Evolutionary conservation across 441 rosid genomes (phyloP).

Genomic region (Adansonia gregorii): DNA sequence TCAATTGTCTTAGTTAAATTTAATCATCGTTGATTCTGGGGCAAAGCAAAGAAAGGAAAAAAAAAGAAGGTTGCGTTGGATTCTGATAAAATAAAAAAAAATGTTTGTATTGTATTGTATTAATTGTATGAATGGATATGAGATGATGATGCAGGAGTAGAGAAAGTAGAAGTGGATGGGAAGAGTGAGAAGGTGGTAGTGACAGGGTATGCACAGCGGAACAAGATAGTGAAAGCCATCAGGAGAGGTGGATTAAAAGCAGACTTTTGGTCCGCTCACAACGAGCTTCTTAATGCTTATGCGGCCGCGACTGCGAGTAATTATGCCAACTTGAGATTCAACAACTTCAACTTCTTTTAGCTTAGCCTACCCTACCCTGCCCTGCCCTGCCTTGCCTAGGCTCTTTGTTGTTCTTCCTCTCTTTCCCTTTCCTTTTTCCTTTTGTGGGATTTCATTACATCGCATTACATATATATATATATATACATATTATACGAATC

Average conservation of each 20-base stretch:
- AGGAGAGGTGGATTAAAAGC: constrained; percentile 55
- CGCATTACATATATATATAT: too few species aligned
- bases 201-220: constrained; percentile 48
- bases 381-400: too few species aligned
- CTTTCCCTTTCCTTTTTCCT: not conserved
- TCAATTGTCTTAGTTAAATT: too few species aligned
- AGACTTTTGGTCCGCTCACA: constrained; percentile 53
- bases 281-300: constrained; percentile 51
- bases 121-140: too few species aligned
- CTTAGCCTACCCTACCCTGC: too few species aligned
- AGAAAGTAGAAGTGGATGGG: constrained; percentile 59
- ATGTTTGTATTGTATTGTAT: too few species aligned
- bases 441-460: not conserved
- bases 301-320: constrained; percentile 32
- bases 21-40: not conserved
- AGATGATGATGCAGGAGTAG: constrained; percentile 41
- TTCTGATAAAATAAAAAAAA: not conserved
- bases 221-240: constrained; percentile 50
- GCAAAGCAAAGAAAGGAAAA: not conserved
- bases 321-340: constrained; percentile 44
- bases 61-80: not conserved
- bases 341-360: constrained; percentile 40
- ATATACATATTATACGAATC: not conserved
- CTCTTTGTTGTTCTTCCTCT: not conserved
- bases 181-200: constrained; percentile 51